phyloP scores from a whole-genome alignment of 768 basidiomycete species.

The Tremella fuciformis region DNA sequence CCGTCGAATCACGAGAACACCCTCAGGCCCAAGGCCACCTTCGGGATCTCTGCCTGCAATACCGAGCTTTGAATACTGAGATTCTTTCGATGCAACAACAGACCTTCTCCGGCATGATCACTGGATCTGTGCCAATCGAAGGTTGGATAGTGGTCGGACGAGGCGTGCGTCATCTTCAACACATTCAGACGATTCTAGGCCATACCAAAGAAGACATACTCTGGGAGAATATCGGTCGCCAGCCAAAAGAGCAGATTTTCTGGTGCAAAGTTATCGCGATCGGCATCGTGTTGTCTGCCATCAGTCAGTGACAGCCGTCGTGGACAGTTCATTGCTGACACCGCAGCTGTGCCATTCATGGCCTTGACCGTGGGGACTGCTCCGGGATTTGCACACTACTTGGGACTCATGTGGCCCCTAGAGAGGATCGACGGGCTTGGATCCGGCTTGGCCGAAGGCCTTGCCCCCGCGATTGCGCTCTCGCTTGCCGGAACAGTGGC shows the following conservation, averaged over 20 bases:
- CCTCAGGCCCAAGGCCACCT: too few relatives aligned
- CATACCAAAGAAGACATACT: conserved; percentile 77
- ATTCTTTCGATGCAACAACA: conserved; percentile 67
- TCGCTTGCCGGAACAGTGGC: conserved; percentile 62
- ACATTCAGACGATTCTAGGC: conserved; percentile 69
- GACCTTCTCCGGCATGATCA: conserved; percentile 69
- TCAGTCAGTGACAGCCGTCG: conserved; percentile 57
- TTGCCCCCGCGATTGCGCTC: conserved; percentile 66
- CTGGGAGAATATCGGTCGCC: conserved; percentile 64
- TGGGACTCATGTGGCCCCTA: conserved; percentile 64
- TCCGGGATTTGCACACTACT: conserved; percentile 69
- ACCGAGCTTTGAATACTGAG: conserved; percentile 71
- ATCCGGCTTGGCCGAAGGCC: conserved; percentile 64
- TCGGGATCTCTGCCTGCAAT: conserved; percentile 35
- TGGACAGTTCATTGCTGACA: conserved; percentile 3
- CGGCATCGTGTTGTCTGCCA: conserved; percentile 59
- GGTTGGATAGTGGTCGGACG: conserved; percentile 77
- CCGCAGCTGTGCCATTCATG: conserved; percentile 66
- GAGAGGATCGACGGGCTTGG: conserved; percentile 58
- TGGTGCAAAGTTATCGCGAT: conserved; percentile 62
- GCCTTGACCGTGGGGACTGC: conserved; percentile 67
- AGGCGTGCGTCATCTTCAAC: conserved; percentile 64
- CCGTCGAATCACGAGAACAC: too few relatives aligned
- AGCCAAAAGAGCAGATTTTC: conserved; percentile 57
- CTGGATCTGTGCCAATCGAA: conserved; percentile 59